These are phyloP conservation scores for Scutellaria minor DNA, from an alignment of 257 asterid species.

Conservation along the genomic window DNA sequence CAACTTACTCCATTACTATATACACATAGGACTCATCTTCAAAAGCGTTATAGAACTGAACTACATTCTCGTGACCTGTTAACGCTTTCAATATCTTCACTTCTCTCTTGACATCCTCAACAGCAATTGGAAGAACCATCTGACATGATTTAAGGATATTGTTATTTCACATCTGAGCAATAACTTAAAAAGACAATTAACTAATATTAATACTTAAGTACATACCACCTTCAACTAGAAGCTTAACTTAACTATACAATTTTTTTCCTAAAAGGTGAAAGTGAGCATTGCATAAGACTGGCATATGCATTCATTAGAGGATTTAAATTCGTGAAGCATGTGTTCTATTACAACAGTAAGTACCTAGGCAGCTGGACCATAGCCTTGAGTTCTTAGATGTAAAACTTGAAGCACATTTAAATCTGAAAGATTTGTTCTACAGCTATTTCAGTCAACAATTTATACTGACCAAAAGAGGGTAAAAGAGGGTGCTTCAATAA, in stretches of 20 bases:
- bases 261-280: background rate
- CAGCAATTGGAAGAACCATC: slow-evolving; percentile 99
- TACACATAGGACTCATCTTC: slow-evolving; percentile 88
- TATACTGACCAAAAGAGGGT: background rate
- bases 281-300: background rate
- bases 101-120: slow-evolving; percentile 97
- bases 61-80: slow-evolving; percentile 98
- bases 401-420: background rate
- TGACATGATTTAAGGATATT: slow-evolving; percentile 41
- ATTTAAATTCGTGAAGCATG: background rate
- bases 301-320: background rate
- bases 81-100: slow-evolving; percentile 90
- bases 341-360: background rate
- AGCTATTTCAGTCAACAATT: slow-evolving; percentile 2
- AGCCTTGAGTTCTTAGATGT: slow-evolving; percentile 6
- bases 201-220: background rate
- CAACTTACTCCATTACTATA: slow-evolving; percentile 97
- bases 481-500: background rate
- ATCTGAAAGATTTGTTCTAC: background rate
- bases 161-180: slow-evolving; percentile 7
- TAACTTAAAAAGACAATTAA: background rate
- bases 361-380: background rate
- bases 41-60: slow-evolving; percentile 85
- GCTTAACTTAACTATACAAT: background rate
- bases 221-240: background rate